Evolutionary conservation across 2,329 filamentous ascomycete species (phyloP), one percentile per base, ranked within the genome.

Genomic region (Dothistroma pini): DNA sequence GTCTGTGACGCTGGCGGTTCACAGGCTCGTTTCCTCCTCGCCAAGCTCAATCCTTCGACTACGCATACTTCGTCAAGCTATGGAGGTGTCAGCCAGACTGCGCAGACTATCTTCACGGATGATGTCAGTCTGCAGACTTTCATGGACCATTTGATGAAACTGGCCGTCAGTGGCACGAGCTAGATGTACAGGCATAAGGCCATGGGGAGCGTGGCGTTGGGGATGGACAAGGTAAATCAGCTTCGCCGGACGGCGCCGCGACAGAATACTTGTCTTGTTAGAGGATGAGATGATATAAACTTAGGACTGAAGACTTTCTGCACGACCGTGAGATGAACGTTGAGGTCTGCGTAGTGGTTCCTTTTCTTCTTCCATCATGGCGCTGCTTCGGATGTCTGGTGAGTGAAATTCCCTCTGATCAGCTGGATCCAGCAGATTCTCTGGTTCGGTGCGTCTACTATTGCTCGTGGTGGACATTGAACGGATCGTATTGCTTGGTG

Each of bases 61-160:
- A 99, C 95, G 14, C 95, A 99, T 76, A 97, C 95, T 0, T 93
- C 89, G 0, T 91, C 91, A 48, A 89, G 90, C 12, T 97, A 96
- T 72, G 95, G 95, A 59, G 93, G 92, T 63, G 90, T 93, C 54
- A 87, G 89, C 32, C 90, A 93, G 72, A 93, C 89, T 52, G 93
- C 93, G 9, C 95, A 99, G 78, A 99, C 95, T 5, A 99, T 99
- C 71, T 99, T 99, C 79, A 99, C 95, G 0, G 95, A 99, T 72
- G 95, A 99, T 76, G 95, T 99, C 58, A 97, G 92, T 58, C 80
- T 99, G 74, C 93, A 97, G 78, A 97, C 93, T 1, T 99, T 99
- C 75, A 99, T 99, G 95, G 95, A 99, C 72, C 93, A 97, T 79
- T 81, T 99, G 75, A 99, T 99, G 95, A 99, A 99, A 91, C 66